A percentile compares a stretch with the other conserved stretches of the same genome.
Evolutionary conservation across 306 rosid species (phyloP).

Genomic region (Cucurbita moschata): DNA sequence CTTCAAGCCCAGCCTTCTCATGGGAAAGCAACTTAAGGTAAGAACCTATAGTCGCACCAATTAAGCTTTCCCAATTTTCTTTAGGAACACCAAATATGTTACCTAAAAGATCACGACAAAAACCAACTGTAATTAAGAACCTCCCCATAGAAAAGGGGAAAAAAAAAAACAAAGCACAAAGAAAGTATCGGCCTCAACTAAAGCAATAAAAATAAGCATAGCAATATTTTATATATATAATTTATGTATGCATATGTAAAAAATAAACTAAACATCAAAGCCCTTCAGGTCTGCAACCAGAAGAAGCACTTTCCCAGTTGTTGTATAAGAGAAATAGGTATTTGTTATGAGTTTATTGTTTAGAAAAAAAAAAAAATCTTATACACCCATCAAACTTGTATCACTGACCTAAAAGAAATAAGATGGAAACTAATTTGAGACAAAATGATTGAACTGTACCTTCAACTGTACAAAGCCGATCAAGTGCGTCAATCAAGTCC

Average conservation of each 20-base stretch:
- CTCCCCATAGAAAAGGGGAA: neutral
- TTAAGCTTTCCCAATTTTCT: conserved; percentile 44
- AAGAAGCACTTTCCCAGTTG: neutral
- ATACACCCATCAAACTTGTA: neutral
- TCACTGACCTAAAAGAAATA: neutral
- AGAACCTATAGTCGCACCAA: conserved; percentile 53
- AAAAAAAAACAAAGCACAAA: neutral
- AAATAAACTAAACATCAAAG: neutral
- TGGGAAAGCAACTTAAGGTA: conserved; percentile 21
- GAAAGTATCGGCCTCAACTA: neutral
- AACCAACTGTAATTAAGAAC: neutral
- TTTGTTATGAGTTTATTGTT: neutral
- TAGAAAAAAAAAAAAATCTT: neutral
- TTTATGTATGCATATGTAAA: neutral
- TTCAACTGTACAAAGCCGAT: conserved; percentile 30
- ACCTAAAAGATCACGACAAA: conserved; percentile 16
- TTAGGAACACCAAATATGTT: conserved; percentile 22
- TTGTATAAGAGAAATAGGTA: neutral
- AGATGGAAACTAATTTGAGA: neutral
- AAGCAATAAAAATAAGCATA: neutral
- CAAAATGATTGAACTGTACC: conserved; percentile 14
- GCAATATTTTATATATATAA: neutral
- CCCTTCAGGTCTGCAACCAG: neutral
- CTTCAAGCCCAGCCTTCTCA: conserved; percentile 19
- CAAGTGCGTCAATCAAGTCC: conserved; percentile 46